A percentile compares a stretch with the other conserved stretches of the same genome.
Conservation (phyloP, 352 stramenopile species). For the Phytopythium mirpurense region DNA sequence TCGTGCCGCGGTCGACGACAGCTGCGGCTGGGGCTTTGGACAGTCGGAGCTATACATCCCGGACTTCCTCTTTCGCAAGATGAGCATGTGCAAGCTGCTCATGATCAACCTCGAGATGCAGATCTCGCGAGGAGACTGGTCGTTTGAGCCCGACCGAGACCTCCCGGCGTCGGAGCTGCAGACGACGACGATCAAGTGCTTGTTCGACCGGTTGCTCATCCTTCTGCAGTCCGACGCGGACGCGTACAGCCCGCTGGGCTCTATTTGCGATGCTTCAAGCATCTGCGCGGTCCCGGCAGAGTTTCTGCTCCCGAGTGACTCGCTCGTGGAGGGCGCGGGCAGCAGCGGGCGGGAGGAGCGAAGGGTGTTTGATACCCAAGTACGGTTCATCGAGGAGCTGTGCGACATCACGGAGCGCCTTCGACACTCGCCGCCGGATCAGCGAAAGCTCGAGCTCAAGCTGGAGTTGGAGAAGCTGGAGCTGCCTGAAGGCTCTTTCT, state of each 20-base stretch:
- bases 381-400: slow-evolving; percentile 67
- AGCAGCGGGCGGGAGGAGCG: slow-evolving; percentile 23
- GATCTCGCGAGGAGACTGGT: slow-evolving; percentile 53
- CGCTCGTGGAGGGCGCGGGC: slow-evolving; percentile 27
- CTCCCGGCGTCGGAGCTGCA: slow-evolving; percentile 58
- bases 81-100: slow-evolving; percentile 76
- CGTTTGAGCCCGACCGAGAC: slow-evolving; percentile 56
- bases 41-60: slow-evolving; percentile 72
- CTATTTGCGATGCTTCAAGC: slow-evolving; percentile 54
- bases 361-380: slow-evolving; percentile 56
- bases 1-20: slow-evolving; percentile 70
- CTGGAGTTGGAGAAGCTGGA: slow-evolving; percentile 54
- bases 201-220: slow-evolving; percentile 56
- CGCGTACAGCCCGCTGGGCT: slow-evolving; percentile 32
- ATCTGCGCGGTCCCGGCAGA: slow-evolving; percentile 36
- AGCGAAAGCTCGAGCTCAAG: slow-evolving; percentile 57
- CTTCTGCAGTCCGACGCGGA: slow-evolving; percentile 36
- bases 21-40: slow-evolving; percentile 74
- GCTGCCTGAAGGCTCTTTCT: slow-evolving; percentile 57
- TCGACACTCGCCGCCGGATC: slow-evolving; percentile 38
- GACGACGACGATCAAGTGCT: slow-evolving; percentile 48
- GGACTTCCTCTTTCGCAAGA: slow-evolving; percentile 72
- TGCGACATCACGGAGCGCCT: slow-evolving; percentile 76
- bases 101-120: slow-evolving; percentile 85
- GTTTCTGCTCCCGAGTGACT: slow-evolving; percentile 33